Conservation (phyloP, 176 grass and related monocot species). For the Canna indica region DNA sequence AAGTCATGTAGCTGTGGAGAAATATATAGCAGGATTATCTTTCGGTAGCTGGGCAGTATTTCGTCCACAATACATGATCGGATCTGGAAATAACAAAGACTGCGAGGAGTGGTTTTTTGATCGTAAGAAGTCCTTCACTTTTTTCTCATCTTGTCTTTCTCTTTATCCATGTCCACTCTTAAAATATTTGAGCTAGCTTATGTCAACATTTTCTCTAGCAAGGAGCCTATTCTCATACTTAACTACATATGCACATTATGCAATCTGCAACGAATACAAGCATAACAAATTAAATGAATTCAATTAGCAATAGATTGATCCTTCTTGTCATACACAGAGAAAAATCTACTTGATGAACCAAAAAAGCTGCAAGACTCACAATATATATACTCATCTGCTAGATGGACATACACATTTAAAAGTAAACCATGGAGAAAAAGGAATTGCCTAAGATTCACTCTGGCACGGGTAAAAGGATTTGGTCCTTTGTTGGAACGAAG, state of each 20-base stretch:
- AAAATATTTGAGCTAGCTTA: neutral
- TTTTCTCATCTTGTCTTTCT: neutral
- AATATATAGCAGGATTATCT: conserved; percentile 52
- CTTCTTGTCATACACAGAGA: no score
- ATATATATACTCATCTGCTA: neutral
- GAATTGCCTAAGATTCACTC: neutral
- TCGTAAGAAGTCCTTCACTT: conserved; percentile 30
- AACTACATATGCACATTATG: neutral
- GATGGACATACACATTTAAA: neutral
- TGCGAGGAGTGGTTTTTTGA: conserved; percentile 99
- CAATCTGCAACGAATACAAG: neutral
- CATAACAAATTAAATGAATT: no score
- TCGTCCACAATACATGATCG: conserved; percentile 91
- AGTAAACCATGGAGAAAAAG: neutral
- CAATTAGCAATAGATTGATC: no score
- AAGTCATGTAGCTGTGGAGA: conserved; percentile 69
- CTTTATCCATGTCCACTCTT: neutral
- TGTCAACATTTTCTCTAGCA: neutral
- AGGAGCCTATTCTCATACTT: neutral
- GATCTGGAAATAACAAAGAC: conserved; percentile 98
- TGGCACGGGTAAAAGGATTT: neutral
- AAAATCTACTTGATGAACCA: neutral
- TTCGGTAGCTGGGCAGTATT: conserved; percentile 68
- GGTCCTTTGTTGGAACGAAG: neutral
- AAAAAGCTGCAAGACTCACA: neutral